These are phyloP conservation scores for Fusarium sp. DNA, from an alignment of 2,329 filamentous ascomycete species.

Conservation along the genomic window DNA sequence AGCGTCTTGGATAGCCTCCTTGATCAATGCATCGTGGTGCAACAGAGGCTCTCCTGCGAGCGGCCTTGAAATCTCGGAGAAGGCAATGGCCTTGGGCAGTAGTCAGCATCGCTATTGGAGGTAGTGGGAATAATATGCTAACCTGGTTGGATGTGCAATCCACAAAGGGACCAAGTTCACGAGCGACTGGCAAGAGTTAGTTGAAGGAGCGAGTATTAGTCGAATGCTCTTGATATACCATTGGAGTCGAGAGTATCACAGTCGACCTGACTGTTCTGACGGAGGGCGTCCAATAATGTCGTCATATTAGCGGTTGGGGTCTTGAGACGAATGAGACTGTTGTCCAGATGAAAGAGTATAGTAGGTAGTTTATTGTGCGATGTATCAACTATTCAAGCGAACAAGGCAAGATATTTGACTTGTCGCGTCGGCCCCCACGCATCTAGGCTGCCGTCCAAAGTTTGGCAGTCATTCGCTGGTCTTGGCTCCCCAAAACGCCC, in stretches of 20 bases:
- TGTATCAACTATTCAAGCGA: constrained; percentile 1
- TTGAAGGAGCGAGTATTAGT: too few relatives aligned
- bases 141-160: constrained; percentile 54
- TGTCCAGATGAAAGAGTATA: background rate
- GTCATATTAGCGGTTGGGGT: constrained; percentile 32
- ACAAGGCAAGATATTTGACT: constrained; percentile 10
- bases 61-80: constrained; percentile 46
- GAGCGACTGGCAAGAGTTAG: constrained; percentile 46
- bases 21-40: constrained; percentile 47
- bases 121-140: background rate
- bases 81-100: constrained; percentile 49
- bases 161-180: constrained; percentile 49
- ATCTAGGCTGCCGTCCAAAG: constrained; percentile 10
- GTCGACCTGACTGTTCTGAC: constrained; percentile 47
- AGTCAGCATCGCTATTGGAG: background rate
- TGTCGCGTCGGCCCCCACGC: constrained; percentile 20
- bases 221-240: constrained; percentile 36
- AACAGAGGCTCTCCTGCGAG: constrained; percentile 33
- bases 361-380: background rate
- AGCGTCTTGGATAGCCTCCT: constrained; percentile 44
- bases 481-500: constrained; percentile 31
- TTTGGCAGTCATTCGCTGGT: constrained; percentile 27
- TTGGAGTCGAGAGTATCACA: constrained; percentile 52
- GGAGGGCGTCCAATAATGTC: constrained; percentile 45
- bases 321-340: background rate